Base-by-base conservation (phyloP, 768 basidiomycete genomes). In the Saitozyma podzolica region DNA sequence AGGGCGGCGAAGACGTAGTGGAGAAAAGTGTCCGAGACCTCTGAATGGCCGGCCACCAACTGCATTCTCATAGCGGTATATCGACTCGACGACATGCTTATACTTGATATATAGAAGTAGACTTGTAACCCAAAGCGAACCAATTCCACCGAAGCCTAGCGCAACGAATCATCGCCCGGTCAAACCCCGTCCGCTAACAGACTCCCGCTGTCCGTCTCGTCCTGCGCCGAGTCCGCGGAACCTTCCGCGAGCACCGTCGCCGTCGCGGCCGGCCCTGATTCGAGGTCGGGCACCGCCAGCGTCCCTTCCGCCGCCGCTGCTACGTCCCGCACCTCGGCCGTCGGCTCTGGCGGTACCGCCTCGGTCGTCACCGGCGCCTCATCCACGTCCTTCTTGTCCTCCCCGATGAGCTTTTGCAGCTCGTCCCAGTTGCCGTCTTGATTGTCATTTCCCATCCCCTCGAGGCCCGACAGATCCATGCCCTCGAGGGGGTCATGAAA, bases 351-450 rank as follows among this genome's bases (percentile, higher is more conserved):
- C 53, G 53, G 16, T 41, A 29, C 40, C 40, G 53, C 40, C 3
- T 54, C 53, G 9, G 17, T 54, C 40, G 9, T 39, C 9, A 19
- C 53, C 40, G 53, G 17, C 53, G 20, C 57, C 57, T 50, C 41
- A 9, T 59, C 58, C 9, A 16, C n/a, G 29, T 42, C 40, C 43
- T 41, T 56, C 42, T 64, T 50, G n/a, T 64, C 52, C 9, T 43
- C 58, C 16, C 64, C 73, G 45, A 74, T 74, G 49, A 74, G 52
- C 42, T 66, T 53, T 40, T 65, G 60, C 53, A 74, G 49, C 45
- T 69, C 73, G 39, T 67, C 70, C 73, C 73, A 74, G 10, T 68
- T 61, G 37, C 60, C 57, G 40, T 65, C 67, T 17, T 67, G 43
- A 37, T 53, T 60, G 19, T 56, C 64, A 20, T 45, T 60, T 10